Base-by-base conservation (phyloP, 2,329 filamentous ascomycete species). In the Aureobasidium leucospermi region DNA sequence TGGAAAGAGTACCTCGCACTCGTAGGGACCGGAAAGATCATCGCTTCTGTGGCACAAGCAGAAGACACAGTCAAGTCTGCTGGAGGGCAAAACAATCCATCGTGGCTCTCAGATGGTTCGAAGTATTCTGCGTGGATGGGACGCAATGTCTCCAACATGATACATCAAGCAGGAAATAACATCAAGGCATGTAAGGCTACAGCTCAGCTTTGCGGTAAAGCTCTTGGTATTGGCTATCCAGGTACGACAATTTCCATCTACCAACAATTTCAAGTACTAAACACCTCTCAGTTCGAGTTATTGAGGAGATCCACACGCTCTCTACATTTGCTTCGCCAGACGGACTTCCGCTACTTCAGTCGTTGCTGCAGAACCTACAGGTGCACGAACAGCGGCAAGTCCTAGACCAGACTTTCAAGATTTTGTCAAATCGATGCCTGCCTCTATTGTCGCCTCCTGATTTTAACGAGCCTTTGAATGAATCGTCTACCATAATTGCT, bases 91-190 rank as follows among this genome's bases (percentile, higher is more conserved):
- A 6, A 65, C 66, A 0, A 65, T 16, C 69, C 61, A 6, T 67
- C 70, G 1, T 95, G 90, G 89, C 67, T 89, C 36, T 79, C 83
- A 0, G 80, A 85, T 63, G 86, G 87, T 3, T 76, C 76, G 29
- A 70, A 79, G 16, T 96, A 89, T 73, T 81, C 83, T 11, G 73
- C 73, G 32, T 96, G 91, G 91, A 72, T 96, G 41, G 87, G 85
- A 2, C 73, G 72, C 13, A 89, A 85, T 68, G 77, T 94, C 52
- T 76, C 72, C 36, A 62, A 68, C 16, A 71, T 80, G 66, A 70
- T 85, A 73, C 76, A 72, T 72, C 76, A 73, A 70, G 6, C 60
- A 66, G 11, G 65, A 64, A 47, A 65, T 59, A 59, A 71, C 63
- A 34, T 32, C 19, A 34, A 32, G 51, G 67, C 79, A 7, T 76